Base-by-base conservation (phyloP, 352 stramenopile genomes). In the Globisporangium alternatum region DNA sequence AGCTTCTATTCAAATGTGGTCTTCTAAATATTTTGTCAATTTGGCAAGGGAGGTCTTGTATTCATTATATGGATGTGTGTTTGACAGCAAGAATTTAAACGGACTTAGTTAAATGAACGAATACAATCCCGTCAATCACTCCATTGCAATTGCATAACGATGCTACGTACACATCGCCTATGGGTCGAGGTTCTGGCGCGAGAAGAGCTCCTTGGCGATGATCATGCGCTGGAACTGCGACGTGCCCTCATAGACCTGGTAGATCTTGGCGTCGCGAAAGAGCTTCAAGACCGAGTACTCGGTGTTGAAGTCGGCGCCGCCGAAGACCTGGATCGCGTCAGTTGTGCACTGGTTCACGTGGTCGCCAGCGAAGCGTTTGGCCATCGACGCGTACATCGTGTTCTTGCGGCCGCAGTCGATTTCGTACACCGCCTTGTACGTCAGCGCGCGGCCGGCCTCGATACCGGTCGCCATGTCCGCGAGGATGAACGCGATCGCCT, bases 261-360 rank as follows among this genome's bases (percentile, higher is more conserved):
- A 96, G 65, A 97, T 96, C 77, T 96, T 96, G 58, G 85, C 85
- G 53, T 97, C 91, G 55, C 91, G 84, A 71, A 95, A 95, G 64
- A 97, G 85, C 76, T 97, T 97, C 71, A 97, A 90, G n/a, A 97
- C 89, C 12, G 86, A 88, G 77, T 97, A 97, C 65, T 97, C 90
- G 0, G 87, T 97, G 77, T 96, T 96, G 69, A 96, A 97, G 10
- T 90, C 90, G 33, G 86, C 86, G 48, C 90, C 90, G 56, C 90
- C 89, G 68, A 97, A 97, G 55, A 97, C 89, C 74, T 97, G 90
- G 57, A 97, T 90, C 47, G 90, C 88, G 65, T 97, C 88, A 37
- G 84, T 86, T n/a, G 85, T 71, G 56, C 85, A 83, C 72, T 96
- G 74, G 76, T 96, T 95, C 44, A 83, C 87, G 71, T 93, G 81